Evolutionary conservation across 768 basidiomycete species (phyloP).

Genomic region (Boletus insuetus): DNA sequence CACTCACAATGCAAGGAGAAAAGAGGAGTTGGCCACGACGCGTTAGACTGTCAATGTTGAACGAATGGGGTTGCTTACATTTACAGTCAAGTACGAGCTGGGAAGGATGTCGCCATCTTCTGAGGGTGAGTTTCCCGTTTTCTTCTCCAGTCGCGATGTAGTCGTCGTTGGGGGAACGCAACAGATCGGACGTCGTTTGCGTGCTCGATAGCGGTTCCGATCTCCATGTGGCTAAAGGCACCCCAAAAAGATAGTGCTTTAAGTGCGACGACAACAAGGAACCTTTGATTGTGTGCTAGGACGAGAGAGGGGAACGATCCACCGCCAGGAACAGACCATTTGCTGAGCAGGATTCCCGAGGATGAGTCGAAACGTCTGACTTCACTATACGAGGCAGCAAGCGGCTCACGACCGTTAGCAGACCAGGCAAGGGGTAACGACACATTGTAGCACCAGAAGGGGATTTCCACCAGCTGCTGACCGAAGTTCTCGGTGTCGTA

Average conservation of each 20-base stretch:
- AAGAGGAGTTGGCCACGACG: no score
- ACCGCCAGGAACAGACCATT: neutral
- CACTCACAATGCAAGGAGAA: no score
- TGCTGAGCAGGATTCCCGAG: neutral
- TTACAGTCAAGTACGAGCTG: neutral
- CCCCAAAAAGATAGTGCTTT: neutral
- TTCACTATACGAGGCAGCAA: neutral
- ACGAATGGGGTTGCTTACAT: neutral
- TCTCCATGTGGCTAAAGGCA: neutral
- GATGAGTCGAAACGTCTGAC: conserved; percentile 3
- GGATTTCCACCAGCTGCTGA: conserved; percentile 1
- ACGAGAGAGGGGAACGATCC: neutral
- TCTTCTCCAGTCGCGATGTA: neutral
- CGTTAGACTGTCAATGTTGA: neutral
- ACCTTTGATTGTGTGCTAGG: neutral
- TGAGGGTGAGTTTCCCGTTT: neutral
- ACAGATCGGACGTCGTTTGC: neutral
- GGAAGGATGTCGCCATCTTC: neutral
- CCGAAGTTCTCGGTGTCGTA: neutral
- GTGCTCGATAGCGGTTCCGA: neutral
- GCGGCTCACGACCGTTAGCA: conserved; percentile 1
- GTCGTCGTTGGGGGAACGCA: neutral
- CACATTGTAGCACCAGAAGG: neutral
- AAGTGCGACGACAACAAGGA: neutral
- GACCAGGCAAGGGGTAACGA: conserved; percentile 1